phyloP scores from a whole-genome alignment of 495 filamentous ascomycete genomes.

The Aspergillus homomorphus region DNA sequence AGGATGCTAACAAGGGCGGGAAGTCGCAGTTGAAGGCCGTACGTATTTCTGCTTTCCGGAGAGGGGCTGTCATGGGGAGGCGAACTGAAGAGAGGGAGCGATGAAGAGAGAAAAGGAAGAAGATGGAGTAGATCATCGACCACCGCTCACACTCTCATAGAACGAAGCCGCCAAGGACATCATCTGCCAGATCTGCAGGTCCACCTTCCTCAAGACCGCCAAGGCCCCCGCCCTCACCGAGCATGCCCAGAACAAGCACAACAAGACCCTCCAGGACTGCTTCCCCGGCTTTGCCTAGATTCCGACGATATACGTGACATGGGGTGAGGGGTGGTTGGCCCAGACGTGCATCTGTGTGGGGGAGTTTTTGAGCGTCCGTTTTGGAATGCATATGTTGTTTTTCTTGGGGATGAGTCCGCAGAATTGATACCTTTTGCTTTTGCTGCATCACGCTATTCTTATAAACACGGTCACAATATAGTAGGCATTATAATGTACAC shows the following conservation, averaged over 20 bases:
- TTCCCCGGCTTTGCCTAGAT: conserved; percentile 16
- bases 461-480: neutral
- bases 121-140: neutral
- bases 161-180: conserved; percentile 20
- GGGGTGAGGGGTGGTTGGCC: neutral
- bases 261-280: conserved; percentile 18
- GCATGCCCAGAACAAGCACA: conserved; percentile 19
- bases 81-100: neutral
- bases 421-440: neutral
- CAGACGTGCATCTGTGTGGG: neutral
- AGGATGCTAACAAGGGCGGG: conserved; percentile 14
- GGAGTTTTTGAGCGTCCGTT: neutral
- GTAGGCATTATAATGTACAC: too few relatives aligned
- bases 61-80: neutral
- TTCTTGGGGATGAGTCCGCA: neutral
- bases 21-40: conserved; percentile 20
- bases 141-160: neutral
- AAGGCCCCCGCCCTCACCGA: conserved; percentile 15
- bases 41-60: conserved; percentile 6
- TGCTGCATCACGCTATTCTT: neutral
- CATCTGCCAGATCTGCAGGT: conserved; percentile 14
- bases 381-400: neutral
- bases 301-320: neutral
- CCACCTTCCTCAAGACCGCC: conserved; percentile 19
- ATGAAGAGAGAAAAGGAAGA: neutral